Evolutionary conservation across 78 protist genomes (phyloP).

Genomic region (Planoprotostelium fungivorum): DNA sequence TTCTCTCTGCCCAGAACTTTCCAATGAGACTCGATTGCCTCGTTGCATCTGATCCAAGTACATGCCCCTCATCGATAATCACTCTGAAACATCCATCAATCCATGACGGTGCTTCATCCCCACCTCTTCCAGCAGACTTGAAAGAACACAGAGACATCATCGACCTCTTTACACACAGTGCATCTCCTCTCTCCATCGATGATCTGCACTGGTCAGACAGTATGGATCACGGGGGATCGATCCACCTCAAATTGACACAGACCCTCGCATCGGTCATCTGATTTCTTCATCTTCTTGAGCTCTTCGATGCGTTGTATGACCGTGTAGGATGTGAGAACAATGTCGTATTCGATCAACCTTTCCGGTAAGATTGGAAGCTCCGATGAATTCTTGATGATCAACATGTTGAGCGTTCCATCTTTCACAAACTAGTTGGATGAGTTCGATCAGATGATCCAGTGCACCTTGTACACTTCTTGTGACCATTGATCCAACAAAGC

Average conservation of each 20-base stretch:
- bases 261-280: not conserved
- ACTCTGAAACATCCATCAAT: not conserved
- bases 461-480: not conserved
- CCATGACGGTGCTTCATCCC: not conserved
- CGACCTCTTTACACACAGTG: not conserved
- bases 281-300: not conserved
- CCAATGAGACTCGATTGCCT: not conserved
- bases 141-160: not conserved
- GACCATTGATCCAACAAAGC: not conserved
- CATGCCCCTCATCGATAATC: not conserved
- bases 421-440: not conserved
- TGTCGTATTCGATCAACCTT: not conserved
- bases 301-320: not conserved
- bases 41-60: not conserved
- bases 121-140: not conserved
- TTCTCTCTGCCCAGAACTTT: not conserved
- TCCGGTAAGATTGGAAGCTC: not conserved
- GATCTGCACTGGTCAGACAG: too few relatives aligned
- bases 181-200: not conserved
- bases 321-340: not conserved
- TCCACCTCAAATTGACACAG: not conserved
- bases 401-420: not conserved
- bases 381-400: not conserved
- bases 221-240: too few relatives aligned
- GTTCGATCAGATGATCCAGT: not conserved